Conservation (phyloP, 192 early-diverging fungal species). For the Fimicolochytrium jonesii region DNA sequence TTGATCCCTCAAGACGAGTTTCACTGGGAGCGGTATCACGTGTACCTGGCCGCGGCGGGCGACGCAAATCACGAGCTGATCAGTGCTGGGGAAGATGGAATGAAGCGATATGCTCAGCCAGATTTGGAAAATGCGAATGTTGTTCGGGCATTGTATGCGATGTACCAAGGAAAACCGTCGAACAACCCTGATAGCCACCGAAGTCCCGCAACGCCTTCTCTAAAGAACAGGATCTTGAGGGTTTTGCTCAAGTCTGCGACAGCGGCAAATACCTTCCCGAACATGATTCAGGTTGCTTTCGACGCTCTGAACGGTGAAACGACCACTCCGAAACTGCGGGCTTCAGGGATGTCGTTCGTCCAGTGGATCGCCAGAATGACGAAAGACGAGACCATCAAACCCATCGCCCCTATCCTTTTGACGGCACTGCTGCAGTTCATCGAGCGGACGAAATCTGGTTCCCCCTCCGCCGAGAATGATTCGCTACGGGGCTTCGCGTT, state of each 20-base stretch:
- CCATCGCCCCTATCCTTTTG: constrained; percentile 64
- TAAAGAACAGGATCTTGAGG: constrained; percentile 62
- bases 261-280: constrained; percentile 67
- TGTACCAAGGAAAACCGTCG: constrained; percentile 55
- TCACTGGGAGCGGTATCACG: constrained; percentile 55
- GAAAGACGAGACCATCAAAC: constrained; percentile 43
- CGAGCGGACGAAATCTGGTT: constrained; percentile 8
- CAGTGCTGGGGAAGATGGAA: constrained; percentile 71
- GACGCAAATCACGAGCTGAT: constrained; percentile 71
- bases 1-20: constrained; percentile 32
- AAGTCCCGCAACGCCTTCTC: constrained; percentile 40
- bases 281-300: constrained; percentile 68
- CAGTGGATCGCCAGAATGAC: constrained; percentile 87
- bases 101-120: constrained; percentile 65
- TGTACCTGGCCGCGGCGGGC: constrained; percentile 56
- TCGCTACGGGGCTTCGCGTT: constrained; percentile 77
- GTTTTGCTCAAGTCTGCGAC: constrained; percentile 59
- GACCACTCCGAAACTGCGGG: constrained; percentile 64
- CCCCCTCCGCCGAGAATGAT: neutral
- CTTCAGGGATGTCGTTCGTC: constrained; percentile 75
- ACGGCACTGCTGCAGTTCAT: constrained; percentile 69
- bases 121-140: constrained; percentile 65
- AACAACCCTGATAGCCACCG: constrained; percentile 17
- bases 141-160: constrained; percentile 45
- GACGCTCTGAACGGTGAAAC: constrained; percentile 75